Percentiles rank a stretch among this genome's conserved stretches.
Evolutionary conservation across 495 filamentous ascomycete genomes (phyloP).

Genomic region (Talaromyces ruber): DNA sequence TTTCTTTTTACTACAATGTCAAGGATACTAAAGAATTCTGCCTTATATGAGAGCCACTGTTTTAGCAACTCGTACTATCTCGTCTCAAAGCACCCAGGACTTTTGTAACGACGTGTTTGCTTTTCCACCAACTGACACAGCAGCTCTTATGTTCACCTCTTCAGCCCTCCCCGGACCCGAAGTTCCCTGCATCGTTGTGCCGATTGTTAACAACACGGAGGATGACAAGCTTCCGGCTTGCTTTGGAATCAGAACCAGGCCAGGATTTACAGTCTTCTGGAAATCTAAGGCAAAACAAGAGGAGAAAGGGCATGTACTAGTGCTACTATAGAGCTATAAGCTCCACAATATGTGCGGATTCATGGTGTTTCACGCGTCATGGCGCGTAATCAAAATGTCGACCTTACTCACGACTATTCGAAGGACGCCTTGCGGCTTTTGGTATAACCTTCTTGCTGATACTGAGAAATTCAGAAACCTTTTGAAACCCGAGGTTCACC

Average conservation of each 20-base stretch:
- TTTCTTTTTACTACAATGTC: neutral
- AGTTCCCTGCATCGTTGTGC: neutral
- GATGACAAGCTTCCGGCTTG: neutral
- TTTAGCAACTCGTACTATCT: neutral
- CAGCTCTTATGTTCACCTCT: neutral
- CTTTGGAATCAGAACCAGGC: neutral
- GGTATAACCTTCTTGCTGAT: neutral
- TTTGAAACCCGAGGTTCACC: constrained; percentile 1
- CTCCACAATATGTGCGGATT: neutral
- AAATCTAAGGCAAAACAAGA: neutral
- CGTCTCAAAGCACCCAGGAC: neutral
- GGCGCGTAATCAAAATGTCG: neutral
- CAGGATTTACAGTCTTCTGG: neutral
- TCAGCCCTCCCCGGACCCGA: neutral
- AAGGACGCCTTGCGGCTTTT: neutral
- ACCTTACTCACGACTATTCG: neutral
- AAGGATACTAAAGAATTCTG: neutral
- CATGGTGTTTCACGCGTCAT: neutral
- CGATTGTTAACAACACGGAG: neutral
- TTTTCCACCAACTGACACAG: neutral
- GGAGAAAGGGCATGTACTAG: neutral
- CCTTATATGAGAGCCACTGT: neutral
- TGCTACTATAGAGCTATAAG: neutral
- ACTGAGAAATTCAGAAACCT: constrained; percentile 6
- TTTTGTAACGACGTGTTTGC: neutral